These are phyloP conservation scores for Acacia pycnantha DNA, from an alignment of 331 rosid genomes.

Conservation along the genomic window DNA sequence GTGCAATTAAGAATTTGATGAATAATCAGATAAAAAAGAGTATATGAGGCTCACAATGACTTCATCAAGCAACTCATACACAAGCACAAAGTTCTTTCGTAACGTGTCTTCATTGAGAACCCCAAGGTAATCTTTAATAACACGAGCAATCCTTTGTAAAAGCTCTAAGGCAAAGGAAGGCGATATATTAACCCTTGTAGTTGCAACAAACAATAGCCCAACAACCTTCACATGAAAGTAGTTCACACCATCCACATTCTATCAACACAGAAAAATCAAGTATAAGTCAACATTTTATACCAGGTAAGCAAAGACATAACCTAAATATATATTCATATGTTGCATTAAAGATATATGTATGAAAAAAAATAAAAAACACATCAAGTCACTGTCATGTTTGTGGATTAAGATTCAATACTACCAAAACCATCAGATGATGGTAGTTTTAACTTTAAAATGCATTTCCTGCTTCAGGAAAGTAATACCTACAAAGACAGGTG, in stretches of 20 bases:
- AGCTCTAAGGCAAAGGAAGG: slow-evolving; percentile 90
- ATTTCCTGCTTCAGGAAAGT: slow-evolving; percentile 57
- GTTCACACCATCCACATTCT: slow-evolving; percentile 92
- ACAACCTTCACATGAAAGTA: slow-evolving; percentile 94
- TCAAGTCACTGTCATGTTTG: neutral
- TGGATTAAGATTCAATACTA: neutral
- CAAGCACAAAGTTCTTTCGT: slow-evolving; percentile 84
- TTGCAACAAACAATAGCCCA: slow-evolving; percentile 86
- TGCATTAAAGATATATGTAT: neutral
- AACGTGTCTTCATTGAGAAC: slow-evolving; percentile 82
- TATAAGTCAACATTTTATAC: slow-evolving; percentile 25
- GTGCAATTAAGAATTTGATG: neutral
- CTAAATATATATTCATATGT: neutral
- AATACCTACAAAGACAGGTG: slow-evolving; percentile 99
- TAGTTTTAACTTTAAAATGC: slow-evolving; percentile 12
- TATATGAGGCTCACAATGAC: slow-evolving; percentile 62
- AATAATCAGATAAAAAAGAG: slow-evolving; percentile 25
- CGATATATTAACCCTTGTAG: slow-evolving; percentile 70
- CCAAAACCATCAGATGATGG: slow-evolving; percentile 10
- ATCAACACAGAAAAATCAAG: slow-evolving; percentile 17
- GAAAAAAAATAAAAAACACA: neutral
- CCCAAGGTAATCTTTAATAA: slow-evolving; percentile 87
- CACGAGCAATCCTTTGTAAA: slow-evolving; percentile 88
- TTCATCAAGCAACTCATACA: slow-evolving; percentile 92
- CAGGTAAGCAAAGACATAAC: neutral